These are phyloP conservation scores for Echinosophora koreensis DNA, from an alignment of 306 rosid genomes.

Conservation along the genomic window DNA sequence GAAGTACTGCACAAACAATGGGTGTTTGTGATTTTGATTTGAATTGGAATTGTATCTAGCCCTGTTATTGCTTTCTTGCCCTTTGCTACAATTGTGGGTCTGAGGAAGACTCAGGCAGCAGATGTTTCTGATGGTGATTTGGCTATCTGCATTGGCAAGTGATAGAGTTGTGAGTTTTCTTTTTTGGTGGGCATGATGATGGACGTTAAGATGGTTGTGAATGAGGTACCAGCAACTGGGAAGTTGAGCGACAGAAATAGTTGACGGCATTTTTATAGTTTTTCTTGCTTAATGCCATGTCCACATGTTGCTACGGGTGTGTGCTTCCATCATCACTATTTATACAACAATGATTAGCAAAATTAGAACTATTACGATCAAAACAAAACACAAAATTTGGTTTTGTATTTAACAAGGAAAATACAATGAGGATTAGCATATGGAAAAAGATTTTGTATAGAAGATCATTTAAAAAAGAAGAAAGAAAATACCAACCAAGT, in stretches of 20 bases:
- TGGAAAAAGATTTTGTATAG: not conserved
- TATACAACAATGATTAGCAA: conserved; percentile 41
- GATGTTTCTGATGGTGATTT: conserved; percentile 44
- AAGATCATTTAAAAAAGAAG: conserved; percentile 9
- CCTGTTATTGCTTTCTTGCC: conserved; percentile 37
- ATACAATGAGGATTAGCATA: conserved; percentile 4
- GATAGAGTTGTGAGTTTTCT: conserved; percentile 52
- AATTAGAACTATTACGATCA: conserved; percentile 30
- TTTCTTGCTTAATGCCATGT: conserved; percentile 39
- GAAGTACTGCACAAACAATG: conserved; percentile 54
- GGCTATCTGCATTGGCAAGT: conserved; percentile 53
- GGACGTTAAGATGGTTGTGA: conserved; percentile 50
- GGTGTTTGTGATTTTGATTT: conserved; percentile 48
- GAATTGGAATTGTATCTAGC: conserved; percentile 49
- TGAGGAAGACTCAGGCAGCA: conserved; percentile 49
- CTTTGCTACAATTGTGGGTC: conserved; percentile 55
- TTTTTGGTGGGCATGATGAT: conserved; percentile 49
- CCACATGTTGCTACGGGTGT: conserved; percentile 40
- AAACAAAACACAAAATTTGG: not conserved
- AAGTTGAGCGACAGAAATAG: conserved; percentile 53
- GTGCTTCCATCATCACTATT: conserved; percentile 44
- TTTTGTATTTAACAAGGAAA: conserved; percentile 26
- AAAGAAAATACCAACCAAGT: not conserved
- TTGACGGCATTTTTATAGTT: conserved; percentile 63
- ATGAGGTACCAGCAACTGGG: conserved; percentile 60